phyloP scores from a whole-genome alignment of 495 filamentous ascomycete genomes.

The Penicillium cinerascens region DNA sequence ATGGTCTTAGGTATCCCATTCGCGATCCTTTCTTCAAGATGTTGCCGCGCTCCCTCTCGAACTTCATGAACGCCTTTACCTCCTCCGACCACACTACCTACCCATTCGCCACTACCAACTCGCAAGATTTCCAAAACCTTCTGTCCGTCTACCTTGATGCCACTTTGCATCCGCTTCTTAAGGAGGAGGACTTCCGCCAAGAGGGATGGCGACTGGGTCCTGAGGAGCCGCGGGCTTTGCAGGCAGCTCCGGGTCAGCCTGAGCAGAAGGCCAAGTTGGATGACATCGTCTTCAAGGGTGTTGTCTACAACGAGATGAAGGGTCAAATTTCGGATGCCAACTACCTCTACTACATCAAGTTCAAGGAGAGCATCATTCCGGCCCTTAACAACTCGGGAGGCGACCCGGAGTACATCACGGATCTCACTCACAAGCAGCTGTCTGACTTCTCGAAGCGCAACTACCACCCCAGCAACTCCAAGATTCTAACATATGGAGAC shows the following conservation, averaged over 20 bases:
- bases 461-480: conserved; percentile 96
- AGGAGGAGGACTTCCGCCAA: conserved; percentile 87
- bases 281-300: conserved; percentile 89
- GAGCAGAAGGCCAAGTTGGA: conserved; percentile 31
- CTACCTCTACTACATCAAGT: conserved; percentile 91
- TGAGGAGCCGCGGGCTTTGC: conserved; percentile 66
- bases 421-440: conserved; percentile 83
- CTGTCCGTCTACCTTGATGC: conserved; percentile 96
- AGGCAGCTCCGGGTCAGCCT: conserved; percentile 37
- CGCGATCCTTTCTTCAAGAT: conserved; percentile 99
- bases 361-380: conserved; percentile 91
- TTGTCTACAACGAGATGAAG: conserved; percentile 99
- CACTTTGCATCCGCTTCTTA: conserved; percentile 82
- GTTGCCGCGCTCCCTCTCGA: conserved; percentile 93
- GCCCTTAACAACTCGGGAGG: conserved; percentile 93
- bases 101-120: conserved; percentile 96
- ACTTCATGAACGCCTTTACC: conserved; percentile 99
- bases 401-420: conserved; percentile 92
- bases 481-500: conserved; percentile 92
- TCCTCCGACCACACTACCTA: conserved; percentile 96
- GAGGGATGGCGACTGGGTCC: conserved; percentile 96
- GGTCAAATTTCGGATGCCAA: conserved; percentile 97
- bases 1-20: conserved; percentile 76
- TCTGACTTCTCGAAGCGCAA: conserved; percentile 82
- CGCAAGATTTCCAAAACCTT: conserved; percentile 90